These are phyloP conservation scores for Hirschioporus abietinus DNA, from an alignment of 768 basidiomycete genomes.

Conservation along the genomic window DNA sequence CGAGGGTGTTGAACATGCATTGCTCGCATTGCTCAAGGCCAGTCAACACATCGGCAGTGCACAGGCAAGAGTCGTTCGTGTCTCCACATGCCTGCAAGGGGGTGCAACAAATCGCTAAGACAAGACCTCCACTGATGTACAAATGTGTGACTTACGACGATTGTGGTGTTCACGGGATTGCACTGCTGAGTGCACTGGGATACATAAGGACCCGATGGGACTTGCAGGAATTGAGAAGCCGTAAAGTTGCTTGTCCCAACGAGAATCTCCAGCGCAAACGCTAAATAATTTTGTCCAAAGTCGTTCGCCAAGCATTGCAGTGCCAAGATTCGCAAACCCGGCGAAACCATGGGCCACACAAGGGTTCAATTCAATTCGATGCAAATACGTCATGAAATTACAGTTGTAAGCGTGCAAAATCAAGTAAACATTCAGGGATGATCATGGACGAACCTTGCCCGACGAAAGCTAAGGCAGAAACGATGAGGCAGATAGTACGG, in stretches of 20 bases:
- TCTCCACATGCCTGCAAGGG: conserved; percentile 37
- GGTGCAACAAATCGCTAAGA: background rate
- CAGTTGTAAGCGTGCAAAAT: conserved; percentile 39
- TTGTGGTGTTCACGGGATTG: conserved; percentile 18
- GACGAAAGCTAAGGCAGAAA: conserved; percentile 41
- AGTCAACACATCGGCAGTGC: conserved; percentile 36
- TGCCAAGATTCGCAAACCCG: no score
- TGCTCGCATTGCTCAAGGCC: conserved; percentile 52
- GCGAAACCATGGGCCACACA: background rate
- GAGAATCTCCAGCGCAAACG: conserved; percentile 44
- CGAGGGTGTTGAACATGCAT: conserved; percentile 57
- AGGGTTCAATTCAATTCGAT: background rate
- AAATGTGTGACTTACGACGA: background rate
- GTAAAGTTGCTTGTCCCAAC: conserved; percentile 34
- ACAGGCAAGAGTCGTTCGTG: conserved; percentile 47
- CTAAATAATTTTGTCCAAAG: conserved; percentile 18
- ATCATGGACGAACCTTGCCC: conserved; percentile 45
- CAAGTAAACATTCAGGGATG: conserved; percentile 46
- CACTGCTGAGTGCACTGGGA: conserved; percentile 33
- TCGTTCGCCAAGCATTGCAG: background rate
- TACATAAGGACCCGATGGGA: conserved; percentile 22
- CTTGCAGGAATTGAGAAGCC: conserved; percentile 39
- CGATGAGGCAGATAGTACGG: conserved; percentile 19
- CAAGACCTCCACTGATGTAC: background rate
- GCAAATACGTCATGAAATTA: background rate